phyloP scores from a whole-genome alignment of 2,329 filamentous ascomycete genomes.

The Stagonosporopsis chrysanthemi region DNA sequence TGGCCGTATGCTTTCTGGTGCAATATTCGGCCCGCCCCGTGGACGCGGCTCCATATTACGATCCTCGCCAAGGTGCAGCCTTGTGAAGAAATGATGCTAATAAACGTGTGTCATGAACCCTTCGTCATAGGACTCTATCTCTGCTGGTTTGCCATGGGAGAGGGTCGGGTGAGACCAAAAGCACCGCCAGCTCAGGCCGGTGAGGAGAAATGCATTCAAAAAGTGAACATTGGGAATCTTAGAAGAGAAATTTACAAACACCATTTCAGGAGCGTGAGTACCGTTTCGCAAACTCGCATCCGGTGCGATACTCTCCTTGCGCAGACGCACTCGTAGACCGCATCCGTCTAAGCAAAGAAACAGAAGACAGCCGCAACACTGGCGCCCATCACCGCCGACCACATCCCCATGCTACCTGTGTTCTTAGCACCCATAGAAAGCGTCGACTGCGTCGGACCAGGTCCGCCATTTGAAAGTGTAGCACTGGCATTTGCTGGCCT shows the following conservation, averaged over 20 bases:
- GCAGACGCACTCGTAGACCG: too few species aligned
- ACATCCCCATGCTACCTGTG: neutral
- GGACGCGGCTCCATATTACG: too few species aligned
- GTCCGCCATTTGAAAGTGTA: neutral
- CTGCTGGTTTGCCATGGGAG: too few species aligned
- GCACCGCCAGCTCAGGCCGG: neutral
- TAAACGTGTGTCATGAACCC: too few species aligned
- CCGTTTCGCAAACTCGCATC: neutral
- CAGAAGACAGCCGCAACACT: slow-evolving; percentile 6
- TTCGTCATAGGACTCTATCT: too few species aligned
- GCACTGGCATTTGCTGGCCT: neutral
- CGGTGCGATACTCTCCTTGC: neutral
- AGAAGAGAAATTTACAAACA: neutral
- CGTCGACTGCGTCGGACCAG: neutral
- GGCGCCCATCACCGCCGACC: neutral
- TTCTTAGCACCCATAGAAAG: slow-evolving; percentile 12
- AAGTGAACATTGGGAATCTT: slow-evolving; percentile 9
- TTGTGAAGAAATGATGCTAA: too few species aligned
- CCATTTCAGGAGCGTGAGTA: neutral
- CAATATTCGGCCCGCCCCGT: too few species aligned
- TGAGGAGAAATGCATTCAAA: neutral
- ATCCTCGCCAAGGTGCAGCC: too few species aligned
- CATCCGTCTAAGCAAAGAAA: slow-evolving; percentile 6
- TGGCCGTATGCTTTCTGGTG: too few species aligned
- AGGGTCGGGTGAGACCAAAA: too few species aligned